Evolutionary conservation across 495 filamentous ascomycete genomes (phyloP).

Genomic region (Penicillium turbatum): DNA sequence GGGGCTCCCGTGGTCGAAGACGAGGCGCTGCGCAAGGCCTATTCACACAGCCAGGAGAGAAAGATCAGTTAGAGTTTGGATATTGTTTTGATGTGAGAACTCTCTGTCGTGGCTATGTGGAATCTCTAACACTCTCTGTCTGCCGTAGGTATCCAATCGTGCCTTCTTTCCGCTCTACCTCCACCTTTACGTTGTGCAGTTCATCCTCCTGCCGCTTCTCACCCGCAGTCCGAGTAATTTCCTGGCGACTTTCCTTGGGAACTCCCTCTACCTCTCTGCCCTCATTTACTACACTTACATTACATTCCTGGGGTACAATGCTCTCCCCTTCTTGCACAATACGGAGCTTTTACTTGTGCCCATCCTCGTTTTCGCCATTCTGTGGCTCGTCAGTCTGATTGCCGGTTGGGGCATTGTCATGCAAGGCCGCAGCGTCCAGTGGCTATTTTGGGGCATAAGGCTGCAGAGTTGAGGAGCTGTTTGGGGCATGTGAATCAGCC

Average conservation of each 20-base stretch:
- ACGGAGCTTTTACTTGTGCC: conserved; percentile 67
- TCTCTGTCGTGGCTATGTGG: not conserved
- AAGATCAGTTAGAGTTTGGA: conserved; percentile 66
- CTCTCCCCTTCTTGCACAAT: conserved; percentile 68
- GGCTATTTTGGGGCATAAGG: conserved; percentile 48
- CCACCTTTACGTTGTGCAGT: conserved; percentile 69
- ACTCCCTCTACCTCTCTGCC: conserved; percentile 68
- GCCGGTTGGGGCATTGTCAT: conserved; percentile 45
- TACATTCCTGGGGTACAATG: conserved; percentile 72
- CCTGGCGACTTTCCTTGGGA: conserved; percentile 64
- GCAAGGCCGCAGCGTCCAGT: conserved; percentile 40
- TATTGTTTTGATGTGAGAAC: conserved; percentile 70
- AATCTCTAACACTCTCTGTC: not conserved
- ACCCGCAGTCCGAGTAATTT: conserved; percentile 42
- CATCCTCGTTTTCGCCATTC: conserved; percentile 53
- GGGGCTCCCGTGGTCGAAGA: conserved; percentile 44
- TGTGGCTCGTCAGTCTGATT: conserved; percentile 61
- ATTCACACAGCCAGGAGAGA: conserved; percentile 52
- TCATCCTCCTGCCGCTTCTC: conserved; percentile 61
- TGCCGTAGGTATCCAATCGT: conserved; percentile 59
- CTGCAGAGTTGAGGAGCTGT: not conserved
- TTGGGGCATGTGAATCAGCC: no score
- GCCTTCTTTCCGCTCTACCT: conserved; percentile 73
- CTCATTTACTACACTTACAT: conserved; percentile 67
- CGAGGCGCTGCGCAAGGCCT: conserved; percentile 52